Base-by-base conservation (phyloP, 805 yeast genomes). In the Wickerhamiella allomyrinae region DNA sequence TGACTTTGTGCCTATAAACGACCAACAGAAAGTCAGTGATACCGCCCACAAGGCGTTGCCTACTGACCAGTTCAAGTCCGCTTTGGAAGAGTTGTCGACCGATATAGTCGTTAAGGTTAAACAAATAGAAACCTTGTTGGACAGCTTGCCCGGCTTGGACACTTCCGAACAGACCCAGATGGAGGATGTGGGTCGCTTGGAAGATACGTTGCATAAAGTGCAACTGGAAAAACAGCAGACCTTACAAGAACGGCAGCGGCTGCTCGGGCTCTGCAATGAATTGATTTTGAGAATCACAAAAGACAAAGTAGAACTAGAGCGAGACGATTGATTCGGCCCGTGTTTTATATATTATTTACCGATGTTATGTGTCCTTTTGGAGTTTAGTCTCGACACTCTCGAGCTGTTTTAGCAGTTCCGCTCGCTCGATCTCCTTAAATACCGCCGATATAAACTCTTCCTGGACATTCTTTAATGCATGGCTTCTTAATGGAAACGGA, bases 81-180 rank as follows among this genome's bases (percentile, higher is more conserved):
- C 80, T 77, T 21, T 69, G 76, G 37, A 75, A 50, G 97, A 91
- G 56, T 67, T 91, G 7, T 73, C 94, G 2, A 74, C 82, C 0
- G 98, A 89, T 56, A 71, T 89, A 7, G 82, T 87, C 20, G 61
- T 85, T 44, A 87, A 87, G 55, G 74, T 93, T 5, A 72, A 93
- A 52, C 97, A 91, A 58, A 81, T 89, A 13, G 72, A 83, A 31
- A 77, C 82, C 53, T 71, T 89, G 21, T 86, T 89, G 31, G 93
- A 83, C 55, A 76, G 94, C 2, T 65, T 89, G 34, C 98, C 98
- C 0, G 97, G 96, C 10, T 83, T 85, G 2, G 95, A 93, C 7
- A 87, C 80, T 1, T 74, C 87, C 1, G 80, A 82, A 20, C 73
- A 69, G 36, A 78, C 74, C 42, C 97, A 87, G 59, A 57, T 86